Evolutionary conservation across 257 asterid genomes (phyloP).

Genomic region (Salvia hispanica): DNA sequence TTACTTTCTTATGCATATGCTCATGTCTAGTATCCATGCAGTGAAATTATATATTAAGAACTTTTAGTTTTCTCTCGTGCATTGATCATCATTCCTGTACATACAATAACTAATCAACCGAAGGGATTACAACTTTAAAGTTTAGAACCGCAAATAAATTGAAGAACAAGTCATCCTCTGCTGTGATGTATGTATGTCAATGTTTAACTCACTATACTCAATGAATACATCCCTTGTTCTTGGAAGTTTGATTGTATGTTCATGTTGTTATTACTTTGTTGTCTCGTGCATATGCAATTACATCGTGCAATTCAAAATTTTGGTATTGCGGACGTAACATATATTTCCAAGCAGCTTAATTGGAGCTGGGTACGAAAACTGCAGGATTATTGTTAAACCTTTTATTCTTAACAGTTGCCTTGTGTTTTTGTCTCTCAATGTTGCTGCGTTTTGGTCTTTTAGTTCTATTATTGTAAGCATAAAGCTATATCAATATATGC

Average conservation of each 20-base stretch:
- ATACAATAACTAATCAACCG: slow-evolving; percentile 2
- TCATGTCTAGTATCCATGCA: too few species aligned
- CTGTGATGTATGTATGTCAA: neutral
- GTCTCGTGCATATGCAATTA: slow-evolving; percentile 1
- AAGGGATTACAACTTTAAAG: too few species aligned
- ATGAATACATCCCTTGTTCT: neutral
- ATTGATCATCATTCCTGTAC: neutral
- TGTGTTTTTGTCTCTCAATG: neutral
- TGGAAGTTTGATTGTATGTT: neutral
- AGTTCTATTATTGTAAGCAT: neutral
- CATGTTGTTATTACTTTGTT: neutral
- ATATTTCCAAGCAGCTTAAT: neutral
- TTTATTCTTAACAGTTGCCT: neutral
- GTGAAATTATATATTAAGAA: neutral
- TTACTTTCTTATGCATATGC: too few species aligned
- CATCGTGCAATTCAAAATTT: neutral
- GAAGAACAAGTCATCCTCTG: neutral
- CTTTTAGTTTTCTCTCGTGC: neutral
- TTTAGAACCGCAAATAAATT: too few species aligned
- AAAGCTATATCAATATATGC: neutral
- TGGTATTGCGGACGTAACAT: neutral
- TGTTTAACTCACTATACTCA: too few species aligned
- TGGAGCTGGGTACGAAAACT: neutral
- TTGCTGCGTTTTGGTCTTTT: neutral
- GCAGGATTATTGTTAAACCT: neutral